Evolutionary conservation across 2,329 filamentous ascomycete genomes (phyloP).

Genomic region (Scedosporium boydii): DNA sequence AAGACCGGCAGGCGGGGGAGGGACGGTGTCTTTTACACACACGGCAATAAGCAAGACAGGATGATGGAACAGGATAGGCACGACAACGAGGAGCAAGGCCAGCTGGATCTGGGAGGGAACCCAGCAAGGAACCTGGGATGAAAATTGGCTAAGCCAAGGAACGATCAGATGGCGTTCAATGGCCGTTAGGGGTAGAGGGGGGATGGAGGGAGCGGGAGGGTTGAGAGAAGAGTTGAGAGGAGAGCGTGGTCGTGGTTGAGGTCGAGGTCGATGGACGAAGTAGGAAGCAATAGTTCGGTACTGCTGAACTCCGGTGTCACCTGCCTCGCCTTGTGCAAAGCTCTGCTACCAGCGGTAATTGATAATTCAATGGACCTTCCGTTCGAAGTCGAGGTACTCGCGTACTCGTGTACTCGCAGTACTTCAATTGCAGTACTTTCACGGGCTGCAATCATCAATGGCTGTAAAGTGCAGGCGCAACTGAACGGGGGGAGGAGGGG

Average conservation of each 20-base stretch:
- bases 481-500: too few relatives aligned
- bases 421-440: too few relatives aligned
- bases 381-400: too few relatives aligned
- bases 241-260: neutral
- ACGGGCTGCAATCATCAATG: too few relatives aligned
- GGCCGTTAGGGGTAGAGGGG: neutral
- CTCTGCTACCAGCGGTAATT: too few relatives aligned
- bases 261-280: neutral
- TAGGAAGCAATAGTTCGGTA: too few relatives aligned
- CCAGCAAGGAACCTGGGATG: neutral
- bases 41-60: neutral
- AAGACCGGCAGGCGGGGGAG: neutral
- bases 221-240: neutral
- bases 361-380: too few relatives aligned
- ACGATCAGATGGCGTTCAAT: neutral
- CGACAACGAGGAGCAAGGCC: neutral
- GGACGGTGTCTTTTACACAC: neutral
- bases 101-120: neutral
- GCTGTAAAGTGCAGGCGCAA: too few relatives aligned
- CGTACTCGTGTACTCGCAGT: too few relatives aligned
- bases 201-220: neutral
- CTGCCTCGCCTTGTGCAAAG: neutral
- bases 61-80: neutral
- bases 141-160: neutral
- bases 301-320: neutral